Conservation (phyloP, 345 rosid species). For the Camelina hispida region DNA sequence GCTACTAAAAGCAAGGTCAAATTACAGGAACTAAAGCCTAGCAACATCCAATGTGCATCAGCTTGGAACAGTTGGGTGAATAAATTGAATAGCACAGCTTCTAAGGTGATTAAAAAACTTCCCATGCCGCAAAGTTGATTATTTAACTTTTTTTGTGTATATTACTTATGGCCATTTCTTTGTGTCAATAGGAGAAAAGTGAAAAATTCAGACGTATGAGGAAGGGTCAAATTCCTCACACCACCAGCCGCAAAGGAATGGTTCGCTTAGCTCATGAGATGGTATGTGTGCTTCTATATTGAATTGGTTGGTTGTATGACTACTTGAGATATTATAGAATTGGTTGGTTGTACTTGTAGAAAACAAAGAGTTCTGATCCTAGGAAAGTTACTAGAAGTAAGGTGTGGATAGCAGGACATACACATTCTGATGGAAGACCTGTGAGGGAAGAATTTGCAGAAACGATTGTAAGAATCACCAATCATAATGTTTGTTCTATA, state of each 20-base stretch:
- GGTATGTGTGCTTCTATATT: background rate
- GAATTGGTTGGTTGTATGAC: background rate
- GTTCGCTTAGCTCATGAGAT: background rate
- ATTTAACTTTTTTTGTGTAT: no score
- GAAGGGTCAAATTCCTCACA: background rate
- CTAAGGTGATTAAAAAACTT: no score
- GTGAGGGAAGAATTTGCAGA: background rate
- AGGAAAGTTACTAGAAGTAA: slow-evolving; percentile 14
- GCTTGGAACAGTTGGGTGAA: no score
- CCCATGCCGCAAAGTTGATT: no score
- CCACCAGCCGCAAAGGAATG: background rate
- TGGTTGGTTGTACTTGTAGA: background rate
- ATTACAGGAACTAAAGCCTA: no score
- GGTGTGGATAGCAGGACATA: background rate
- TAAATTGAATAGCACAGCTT: no score
- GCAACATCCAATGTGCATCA: no score
- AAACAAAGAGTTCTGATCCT: background rate
- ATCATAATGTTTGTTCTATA: background rate
- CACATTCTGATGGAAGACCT: background rate
- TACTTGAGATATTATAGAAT: background rate
- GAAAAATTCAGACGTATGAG: background rate
- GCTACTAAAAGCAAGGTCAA: no score
- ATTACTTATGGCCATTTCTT: no score
- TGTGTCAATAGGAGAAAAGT: no score
- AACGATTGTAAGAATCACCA: background rate